Evolutionary conservation across 2,329 filamentous ascomycete species (phyloP), one percentile per base, ranked within the genome.

Genomic region (Clonostachys sp.): DNA sequence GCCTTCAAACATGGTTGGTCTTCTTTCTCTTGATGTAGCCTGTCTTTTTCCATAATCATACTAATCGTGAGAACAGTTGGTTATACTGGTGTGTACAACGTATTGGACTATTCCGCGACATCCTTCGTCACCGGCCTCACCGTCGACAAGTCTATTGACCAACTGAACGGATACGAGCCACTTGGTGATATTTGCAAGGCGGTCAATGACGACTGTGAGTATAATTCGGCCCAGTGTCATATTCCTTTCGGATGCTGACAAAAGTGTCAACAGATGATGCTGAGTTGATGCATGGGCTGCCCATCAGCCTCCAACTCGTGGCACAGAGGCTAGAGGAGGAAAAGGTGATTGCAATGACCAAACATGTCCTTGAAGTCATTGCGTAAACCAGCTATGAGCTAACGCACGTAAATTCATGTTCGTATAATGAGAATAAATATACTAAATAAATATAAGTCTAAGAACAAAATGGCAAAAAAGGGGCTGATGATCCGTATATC

Each of bases 111-210:
- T 35, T 40, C 44, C 10, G 14, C 14, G 57, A 0, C 66, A 69
- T 34, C 62, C 65, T 9, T 65, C 67, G 24, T 57, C 64, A 13
- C 34, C 42, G 47, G 17, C 42, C 55, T 12, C 44, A 57, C 13
- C 50, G 68, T 67, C 1, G 66, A 73, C 48, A 66, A 68, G 53
- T 49, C 50, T 3, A 39, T 70, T 0, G 71, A 74, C 48, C 38
- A 48, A n/a, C 47, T 55, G 20, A 47, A 58, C 17, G 38, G 34
- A 2, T 58, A 49, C 40, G 40, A 45, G 30, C 57, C 58, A 5
- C 17, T 58, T 38, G 55, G 45, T 2, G 47, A 59, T 3, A 41
- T 55, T 9, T 59, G 61, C 38, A 42, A 34, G 12, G 33, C 39
- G 2, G 54, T 60, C 8, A 54, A 59, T 39, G 48, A 48, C 3